These are phyloP conservation scores for Cercospora sp. DNA, from an alignment of 2,329 filamentous ascomycete species.

Conservation along the genomic window DNA sequence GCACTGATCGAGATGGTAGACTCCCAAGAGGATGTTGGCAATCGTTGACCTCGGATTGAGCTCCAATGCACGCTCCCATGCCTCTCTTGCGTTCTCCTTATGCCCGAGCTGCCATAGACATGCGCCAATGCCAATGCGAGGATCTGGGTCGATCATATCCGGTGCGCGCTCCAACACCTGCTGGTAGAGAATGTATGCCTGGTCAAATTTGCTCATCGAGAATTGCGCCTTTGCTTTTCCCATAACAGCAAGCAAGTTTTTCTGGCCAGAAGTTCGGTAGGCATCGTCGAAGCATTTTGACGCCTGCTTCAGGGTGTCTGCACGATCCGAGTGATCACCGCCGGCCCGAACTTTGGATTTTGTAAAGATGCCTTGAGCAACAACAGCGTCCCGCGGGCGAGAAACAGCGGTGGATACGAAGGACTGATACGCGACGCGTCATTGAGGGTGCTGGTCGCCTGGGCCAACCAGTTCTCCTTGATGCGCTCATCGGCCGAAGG, in stretches of 20 bases:
- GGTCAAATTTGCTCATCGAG: constrained; percentile 80
- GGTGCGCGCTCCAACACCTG: constrained; percentile 83
- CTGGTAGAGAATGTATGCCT: constrained; percentile 83
- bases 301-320: constrained; percentile 79
- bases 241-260: constrained; percentile 89
- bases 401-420: constrained; percentile 83
- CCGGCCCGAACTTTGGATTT: constrained; percentile 64
- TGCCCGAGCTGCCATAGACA: constrained; percentile 96
- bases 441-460: constrained; percentile 88
- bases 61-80: constrained; percentile 86
- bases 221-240: constrained; percentile 86
- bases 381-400: constrained; percentile 86
- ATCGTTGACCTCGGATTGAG: constrained; percentile 83
- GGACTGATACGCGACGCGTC: constrained; percentile 94
- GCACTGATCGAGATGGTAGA: constrained; percentile 87
- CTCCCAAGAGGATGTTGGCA: constrained; percentile 83
- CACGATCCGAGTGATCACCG: constrained; percentile 67
- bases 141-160: constrained; percentile 86
- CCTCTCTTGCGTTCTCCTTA: constrained; percentile 85
- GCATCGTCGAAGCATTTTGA: constrained; percentile 95
- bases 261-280: constrained; percentile 76
- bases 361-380: constrained; percentile 85
- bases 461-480: constrained; percentile 89
- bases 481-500: constrained; percentile 74
- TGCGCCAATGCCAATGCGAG: constrained; percentile 91